Percentiles rank a stretch among this genome's conserved stretches.
Conservation (phyloP, 2,329 filamentous ascomycete genomes). For the Diaporthe australafricana region DNA sequence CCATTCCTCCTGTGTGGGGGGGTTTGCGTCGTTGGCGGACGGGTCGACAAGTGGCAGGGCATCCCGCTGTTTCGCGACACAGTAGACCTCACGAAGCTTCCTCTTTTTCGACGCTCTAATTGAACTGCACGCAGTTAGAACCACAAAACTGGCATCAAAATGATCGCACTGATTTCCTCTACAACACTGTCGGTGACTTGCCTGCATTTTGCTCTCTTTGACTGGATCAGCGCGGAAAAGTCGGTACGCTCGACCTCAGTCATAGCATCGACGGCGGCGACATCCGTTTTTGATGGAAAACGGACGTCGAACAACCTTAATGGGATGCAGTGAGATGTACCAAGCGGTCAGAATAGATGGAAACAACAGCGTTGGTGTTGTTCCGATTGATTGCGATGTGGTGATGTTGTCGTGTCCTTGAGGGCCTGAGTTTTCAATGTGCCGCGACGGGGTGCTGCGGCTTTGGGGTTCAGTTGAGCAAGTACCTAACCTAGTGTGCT, state of each 20-base stretch:
- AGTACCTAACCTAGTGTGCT: slow-evolving; percentile 6
- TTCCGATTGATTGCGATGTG: slow-evolving; percentile 45
- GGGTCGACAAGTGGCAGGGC: slow-evolving; percentile 69
- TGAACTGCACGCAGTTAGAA: slow-evolving; percentile 67
- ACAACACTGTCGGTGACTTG: slow-evolving; percentile 58
- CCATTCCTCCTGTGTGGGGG: slow-evolving; percentile 62
- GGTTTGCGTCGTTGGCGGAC: slow-evolving; percentile 67
- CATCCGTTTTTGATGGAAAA: slow-evolving; percentile 76
- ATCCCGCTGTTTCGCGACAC: slow-evolving; percentile 78
- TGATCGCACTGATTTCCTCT: slow-evolving; percentile 63
- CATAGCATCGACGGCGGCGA: slow-evolving; percentile 76
- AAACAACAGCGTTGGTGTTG: slow-evolving; percentile 50
- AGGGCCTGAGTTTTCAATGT: slow-evolving; percentile 35
- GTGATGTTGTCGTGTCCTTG: slow-evolving; percentile 35
- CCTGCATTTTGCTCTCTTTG: slow-evolving; percentile 72
- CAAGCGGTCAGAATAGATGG: slow-evolving; percentile 47
- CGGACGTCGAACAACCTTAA: slow-evolving; percentile 60
- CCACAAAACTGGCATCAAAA: slow-evolving; percentile 55
- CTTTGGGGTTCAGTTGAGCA: slow-evolving; percentile 17
- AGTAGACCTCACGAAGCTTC: slow-evolving; percentile 89
- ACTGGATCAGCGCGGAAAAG: slow-evolving; percentile 74
- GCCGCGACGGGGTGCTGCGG: slow-evolving; percentile 29
- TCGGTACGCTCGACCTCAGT: slow-evolving; percentile 76
- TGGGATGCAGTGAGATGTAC: slow-evolving; percentile 48
- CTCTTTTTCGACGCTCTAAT: slow-evolving; percentile 88